Conservation (phyloP, 352 stramenopile genomes). For the Phytophthora hibernalis region DNA sequence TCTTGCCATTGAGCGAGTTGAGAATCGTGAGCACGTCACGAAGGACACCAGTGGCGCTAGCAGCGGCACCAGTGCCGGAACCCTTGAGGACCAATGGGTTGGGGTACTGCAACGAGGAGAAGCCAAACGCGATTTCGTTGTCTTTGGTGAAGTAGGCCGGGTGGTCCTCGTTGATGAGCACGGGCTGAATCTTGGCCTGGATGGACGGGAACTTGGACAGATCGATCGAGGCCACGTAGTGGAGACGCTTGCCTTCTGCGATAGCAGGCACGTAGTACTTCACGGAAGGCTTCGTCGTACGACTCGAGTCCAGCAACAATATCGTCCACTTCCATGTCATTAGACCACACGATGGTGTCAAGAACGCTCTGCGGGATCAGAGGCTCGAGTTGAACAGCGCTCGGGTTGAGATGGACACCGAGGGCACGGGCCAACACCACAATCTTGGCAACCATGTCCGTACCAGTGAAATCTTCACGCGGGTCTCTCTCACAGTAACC, state of each 20-base stretch:
- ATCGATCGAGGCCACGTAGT: conserved; percentile 77
- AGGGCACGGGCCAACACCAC: conserved; percentile 72
- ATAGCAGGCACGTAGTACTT: conserved; percentile 59
- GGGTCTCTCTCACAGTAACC: conserved; percentile 79
- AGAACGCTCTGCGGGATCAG: conserved; percentile 57
- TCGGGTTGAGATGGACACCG: conserved; percentile 54
- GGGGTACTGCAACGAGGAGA: conserved; percentile 78
- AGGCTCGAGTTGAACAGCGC: conserved; percentile 59
- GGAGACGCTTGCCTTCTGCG: conserved; percentile 55
- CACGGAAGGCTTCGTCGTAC: conserved; percentile 65
- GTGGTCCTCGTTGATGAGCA: conserved; percentile 70
- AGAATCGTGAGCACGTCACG: conserved; percentile 81
- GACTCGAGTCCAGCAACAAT: conserved; percentile 56
- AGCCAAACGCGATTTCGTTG: conserved; percentile 79
- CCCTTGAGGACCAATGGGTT: conserved; percentile 76
- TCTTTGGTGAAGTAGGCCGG: conserved; percentile 65
- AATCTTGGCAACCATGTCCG: conserved; percentile 76
- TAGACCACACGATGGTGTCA: conserved; percentile 54
- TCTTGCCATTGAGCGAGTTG: conserved; percentile 69
- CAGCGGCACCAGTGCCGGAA: conserved; percentile 62
- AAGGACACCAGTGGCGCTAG: conserved; percentile 75
- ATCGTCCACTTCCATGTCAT: conserved; percentile 52
- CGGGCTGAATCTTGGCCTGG: conserved; percentile 52
- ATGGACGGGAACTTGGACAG: conserved; percentile 59
- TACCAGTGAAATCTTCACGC: conserved; percentile 70